Evolutionary conservation across 257 asterid genomes (phyloP), one percentile per base, ranked within the genome.

Genomic region (Solanum appendiculatum): DNA sequence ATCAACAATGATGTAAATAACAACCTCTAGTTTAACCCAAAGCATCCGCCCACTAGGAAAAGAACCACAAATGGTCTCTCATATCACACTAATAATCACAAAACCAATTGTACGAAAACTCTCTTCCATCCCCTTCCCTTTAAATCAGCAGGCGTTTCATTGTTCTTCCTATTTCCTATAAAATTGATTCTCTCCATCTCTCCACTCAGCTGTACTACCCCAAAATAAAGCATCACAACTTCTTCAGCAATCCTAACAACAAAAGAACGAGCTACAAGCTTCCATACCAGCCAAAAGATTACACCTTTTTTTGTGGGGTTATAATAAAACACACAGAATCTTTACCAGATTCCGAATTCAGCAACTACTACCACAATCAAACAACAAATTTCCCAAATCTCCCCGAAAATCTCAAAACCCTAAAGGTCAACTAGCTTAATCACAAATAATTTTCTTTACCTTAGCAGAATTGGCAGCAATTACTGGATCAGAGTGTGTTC

Each of bases 401-500:
- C 29, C 68, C 37, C 13, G 21, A 40, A 64, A 64, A 84, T 68
- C 83, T n/a, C 42, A 69, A 46, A 42, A 54, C 83, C 87, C 83
- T 46, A 46, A 29, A 81, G 68, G n/a, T 46, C 40, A 46, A 46
- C 66, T 68, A 40, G 69, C 66, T 16, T 42, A 85, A 85, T 44
- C 21, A 68, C 40, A 48, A 86, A 51, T 27, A 29, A 74, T 63
- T 16, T 6, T 16, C 25, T 15, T 42, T 54, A 92, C 96, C 95
- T 89, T 89, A 44, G 89, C 66, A 39, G 96, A 87, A 86, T 90
- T 90, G 84, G 89, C 60, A 39, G 89, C 91, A 44, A 84, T 82
- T 12, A 92, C 90, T 42, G 94, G 91, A 87, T 93, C 98, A 88
- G 97, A 88, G 87, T 92, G 97, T 88, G 85, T 88, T 36, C 95